Evolutionary conservation across 331 rosid genomes (phyloP).

Genomic region (Cucumis variabilis): DNA sequence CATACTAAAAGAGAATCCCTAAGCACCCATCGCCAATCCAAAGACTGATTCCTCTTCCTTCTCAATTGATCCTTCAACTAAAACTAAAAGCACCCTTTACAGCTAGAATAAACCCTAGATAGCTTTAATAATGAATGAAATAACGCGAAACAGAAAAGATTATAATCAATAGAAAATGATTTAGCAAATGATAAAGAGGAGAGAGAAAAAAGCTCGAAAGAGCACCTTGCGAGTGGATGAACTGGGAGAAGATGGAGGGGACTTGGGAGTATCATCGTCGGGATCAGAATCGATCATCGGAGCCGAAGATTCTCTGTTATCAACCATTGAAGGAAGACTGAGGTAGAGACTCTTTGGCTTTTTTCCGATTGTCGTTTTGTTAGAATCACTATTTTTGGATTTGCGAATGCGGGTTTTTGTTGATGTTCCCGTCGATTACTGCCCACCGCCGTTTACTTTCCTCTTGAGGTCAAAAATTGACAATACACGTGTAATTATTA

Average conservation of each 20-base stretch:
- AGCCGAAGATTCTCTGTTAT: conserved; percentile 75
- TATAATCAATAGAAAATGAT: neutral
- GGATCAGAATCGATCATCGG: conserved; percentile 81
- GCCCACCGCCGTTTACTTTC: neutral
- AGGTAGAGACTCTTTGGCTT: neutral
- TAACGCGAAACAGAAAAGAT: neutral
- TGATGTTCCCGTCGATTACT: neutral
- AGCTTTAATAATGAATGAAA: neutral
- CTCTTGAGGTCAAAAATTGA: neutral
- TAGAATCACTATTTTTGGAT: neutral
- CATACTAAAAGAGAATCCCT: neutral
- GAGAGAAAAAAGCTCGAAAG: neutral
- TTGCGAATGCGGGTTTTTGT: neutral
- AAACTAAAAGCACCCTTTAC: neutral
- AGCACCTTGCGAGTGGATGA: conserved; percentile 90
- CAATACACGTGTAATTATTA: neutral
- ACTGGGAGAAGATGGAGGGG: conserved; percentile 80
- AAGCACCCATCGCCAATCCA: neutral
- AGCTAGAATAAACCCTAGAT: conserved; percentile 10
- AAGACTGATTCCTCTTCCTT: neutral
- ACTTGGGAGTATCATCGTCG: conserved; percentile 81
- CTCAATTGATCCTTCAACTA: neutral
- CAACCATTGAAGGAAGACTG: conserved; percentile 59
- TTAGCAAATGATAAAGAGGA: neutral
- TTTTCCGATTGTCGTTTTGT: neutral